Evolutionary conservation across 106 monocot species (phyloP), one percentile per base, ranked within the genome.

Genomic region (Iris macrosiphon): DNA sequence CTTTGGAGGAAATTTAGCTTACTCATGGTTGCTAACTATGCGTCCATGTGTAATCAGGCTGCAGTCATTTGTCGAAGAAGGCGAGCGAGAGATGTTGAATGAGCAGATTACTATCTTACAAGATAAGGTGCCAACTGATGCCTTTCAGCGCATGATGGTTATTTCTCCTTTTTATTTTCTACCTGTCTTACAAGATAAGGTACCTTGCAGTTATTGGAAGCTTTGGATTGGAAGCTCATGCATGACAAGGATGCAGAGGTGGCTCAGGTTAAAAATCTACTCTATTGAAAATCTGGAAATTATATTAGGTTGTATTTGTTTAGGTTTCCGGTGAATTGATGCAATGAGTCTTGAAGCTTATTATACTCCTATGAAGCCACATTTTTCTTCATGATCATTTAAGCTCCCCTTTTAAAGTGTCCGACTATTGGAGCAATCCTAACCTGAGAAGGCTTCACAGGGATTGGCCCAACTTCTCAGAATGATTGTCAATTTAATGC

Each of bases 181-280:
- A 3, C 15, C 7, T 45, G 15, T 27, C 13, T 17, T 8, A 19
- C 32, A 0, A 52, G 50, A 45, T 21, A 26, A 11, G 55, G 33
- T 62, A 9, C 21, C n/a, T 25, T 75, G 60, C 70, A 91, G 90
- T 63, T 91, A 40, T 17, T 85, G 59, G 90, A 91, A 53, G 90
- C 90, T 3, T 57, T 91, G 38, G 90, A 91, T 58, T 91, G 90
- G 90, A 91, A 85, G 45, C 72, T 81, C 11, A 91, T 91, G 90
- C 81, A 91, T 67, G 81, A 81, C 58, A 81, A 91, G 42, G 72
- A 81, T 55, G 21, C 58, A 45, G 69, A 52, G 26, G 52, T 61
- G 14, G 43, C 10, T 58, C 51, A 69, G 74, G 70, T 70, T 53
- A 3, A 34, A 41, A 51, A n/a, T n/a, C n/a, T n/a, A n/a, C n/a